Evolutionary conservation across 1,284 basidiomycete genomes (phyloP).

Genomic region (Pseudozyma hubeiensis): DNA sequence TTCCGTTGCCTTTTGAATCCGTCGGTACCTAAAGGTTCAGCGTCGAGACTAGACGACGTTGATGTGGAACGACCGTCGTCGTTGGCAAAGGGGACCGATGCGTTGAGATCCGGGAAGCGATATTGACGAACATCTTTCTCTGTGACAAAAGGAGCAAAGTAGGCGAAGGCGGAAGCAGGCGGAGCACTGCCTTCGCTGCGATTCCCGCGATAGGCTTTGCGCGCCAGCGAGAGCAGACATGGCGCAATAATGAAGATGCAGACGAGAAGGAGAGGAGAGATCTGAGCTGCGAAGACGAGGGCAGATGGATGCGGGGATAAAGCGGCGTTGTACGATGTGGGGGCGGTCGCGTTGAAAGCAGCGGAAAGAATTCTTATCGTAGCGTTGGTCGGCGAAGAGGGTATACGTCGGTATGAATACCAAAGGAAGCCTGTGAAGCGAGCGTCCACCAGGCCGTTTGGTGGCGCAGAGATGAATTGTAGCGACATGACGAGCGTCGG

Average conservation of each 20-base stretch:
- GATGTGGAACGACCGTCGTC: neutral
- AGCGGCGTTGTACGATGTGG: neutral
- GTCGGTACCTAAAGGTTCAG: neutral
- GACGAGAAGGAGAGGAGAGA: constrained; percentile 16
- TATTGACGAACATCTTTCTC: constrained; percentile 27
- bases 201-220: neutral
- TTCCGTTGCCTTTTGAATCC: constrained; percentile 25
- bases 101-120: constrained; percentile 3
- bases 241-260: neutral
- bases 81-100: neutral
- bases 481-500: constrained; percentile 5
- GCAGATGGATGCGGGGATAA: neutral
- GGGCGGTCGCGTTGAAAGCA: neutral
- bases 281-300: constrained; percentile 1
- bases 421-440: constrained; percentile 14
- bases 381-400: neutral
- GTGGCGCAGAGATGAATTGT: neutral
- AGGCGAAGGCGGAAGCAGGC: constrained; percentile 5
- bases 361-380: neutral
- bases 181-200: neutral
- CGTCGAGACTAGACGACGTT: neutral
- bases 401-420: neutral
- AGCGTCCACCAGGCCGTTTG: constrained; percentile 8
- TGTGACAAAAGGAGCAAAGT: constrained; percentile 41
- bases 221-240: neutral